Evolutionary conservation across 2,329 filamentous ascomycete species (phyloP).

Genomic region (Helotiales sp.): DNA sequence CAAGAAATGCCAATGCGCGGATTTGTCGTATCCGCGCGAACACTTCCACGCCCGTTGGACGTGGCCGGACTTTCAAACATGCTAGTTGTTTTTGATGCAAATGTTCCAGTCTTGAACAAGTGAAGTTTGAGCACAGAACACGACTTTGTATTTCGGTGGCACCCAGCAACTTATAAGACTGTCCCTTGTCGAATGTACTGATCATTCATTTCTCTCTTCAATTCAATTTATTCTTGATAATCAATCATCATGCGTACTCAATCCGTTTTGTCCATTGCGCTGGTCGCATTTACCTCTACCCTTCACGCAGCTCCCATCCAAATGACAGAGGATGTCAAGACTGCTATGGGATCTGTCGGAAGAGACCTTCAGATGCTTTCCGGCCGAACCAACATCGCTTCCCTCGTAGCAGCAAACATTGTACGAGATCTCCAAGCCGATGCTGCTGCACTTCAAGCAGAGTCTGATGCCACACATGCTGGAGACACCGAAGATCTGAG

Average conservation of each 20-base stretch:
- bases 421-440: conserved; percentile 3
- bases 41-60: neutral
- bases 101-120: neutral
- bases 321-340: conserved; percentile 17
- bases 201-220: neutral
- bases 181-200: too few relatives aligned
- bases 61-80: neutral
- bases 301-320: conserved; percentile 15
- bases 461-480: conserved; percentile 5
- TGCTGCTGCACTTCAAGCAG: neutral
- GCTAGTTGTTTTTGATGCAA: neutral
- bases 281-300: conserved; percentile 27
- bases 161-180: too few relatives aligned
- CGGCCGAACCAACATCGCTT: conserved; percentile 4
- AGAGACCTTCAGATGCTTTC: conserved; percentile 11
- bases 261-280: conserved; percentile 26
- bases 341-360: conserved; percentile 17
- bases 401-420: neutral
- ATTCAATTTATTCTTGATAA: too few relatives aligned
- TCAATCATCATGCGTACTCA: conserved; percentile 23
- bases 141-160: neutral
- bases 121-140: neutral
- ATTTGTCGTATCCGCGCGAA: neutral
- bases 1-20: neutral
- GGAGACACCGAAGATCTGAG: neutral